phyloP scores from a whole-genome alignment of 2,329 filamentous ascomycete species.

The Trichoderma atroviride region DNA sequence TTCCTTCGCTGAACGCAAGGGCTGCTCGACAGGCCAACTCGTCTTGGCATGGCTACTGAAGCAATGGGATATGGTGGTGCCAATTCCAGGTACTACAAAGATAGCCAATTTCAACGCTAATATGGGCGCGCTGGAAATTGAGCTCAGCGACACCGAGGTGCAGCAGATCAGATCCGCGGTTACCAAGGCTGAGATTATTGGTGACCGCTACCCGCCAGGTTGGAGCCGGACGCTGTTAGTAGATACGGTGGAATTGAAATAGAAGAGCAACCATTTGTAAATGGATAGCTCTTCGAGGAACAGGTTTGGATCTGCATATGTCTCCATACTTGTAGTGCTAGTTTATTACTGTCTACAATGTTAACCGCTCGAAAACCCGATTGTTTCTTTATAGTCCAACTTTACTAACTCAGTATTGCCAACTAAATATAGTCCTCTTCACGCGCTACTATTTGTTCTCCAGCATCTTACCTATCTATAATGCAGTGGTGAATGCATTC shows the following conservation, averaged over 20 bases:
- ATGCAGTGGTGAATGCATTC: too few relatives aligned
- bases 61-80: conserved; percentile 62
- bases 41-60: conserved; percentile 65
- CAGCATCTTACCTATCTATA: too few relatives aligned
- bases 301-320: too few relatives aligned
- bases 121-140: conserved; percentile 1
- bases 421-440: too few relatives aligned
- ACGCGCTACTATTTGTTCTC: too few relatives aligned
- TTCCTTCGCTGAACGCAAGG: conserved; percentile 56
- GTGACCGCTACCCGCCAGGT: conserved; percentile 11
- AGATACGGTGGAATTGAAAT: conserved; percentile 1
- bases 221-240: background rate
- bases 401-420: too few relatives aligned
- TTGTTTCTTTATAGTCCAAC: too few relatives aligned
- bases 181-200: conserved; percentile 1
- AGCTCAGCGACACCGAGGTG: background rate
- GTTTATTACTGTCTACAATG: too few relatives aligned
- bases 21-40: conserved; percentile 57
- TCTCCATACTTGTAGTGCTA: too few relatives aligned
- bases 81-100: conserved; percentile 57
- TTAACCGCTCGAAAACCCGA: too few relatives aligned
- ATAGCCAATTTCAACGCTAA: conserved; percentile 40
- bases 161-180: conserved; percentile 11
- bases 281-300: too few relatives aligned
- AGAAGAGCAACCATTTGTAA: background rate